phyloP scores from a whole-genome alignment of 257 asterid species.

The Jacaranda mimosifolia region DNA sequence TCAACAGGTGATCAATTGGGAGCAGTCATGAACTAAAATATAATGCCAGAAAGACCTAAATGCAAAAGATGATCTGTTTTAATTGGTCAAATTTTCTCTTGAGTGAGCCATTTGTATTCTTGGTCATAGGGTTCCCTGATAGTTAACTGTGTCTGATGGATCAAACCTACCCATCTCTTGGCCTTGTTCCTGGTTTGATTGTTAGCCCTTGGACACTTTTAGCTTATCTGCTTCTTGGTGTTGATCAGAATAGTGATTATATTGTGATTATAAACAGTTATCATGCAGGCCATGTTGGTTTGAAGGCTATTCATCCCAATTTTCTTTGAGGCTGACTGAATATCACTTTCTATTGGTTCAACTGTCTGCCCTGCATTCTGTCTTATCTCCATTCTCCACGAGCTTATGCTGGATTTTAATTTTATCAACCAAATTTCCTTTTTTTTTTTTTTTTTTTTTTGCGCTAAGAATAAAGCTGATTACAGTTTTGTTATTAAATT shows the following conservation, averaged over 20 bases:
- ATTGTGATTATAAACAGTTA: neutral
- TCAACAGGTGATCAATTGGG: slow-evolving; percentile 28
- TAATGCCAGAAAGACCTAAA: neutral
- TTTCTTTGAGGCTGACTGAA: too few species aligned
- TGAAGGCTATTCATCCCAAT: too few species aligned
- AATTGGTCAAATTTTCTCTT: slow-evolving; percentile 17
- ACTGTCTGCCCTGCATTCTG: too few species aligned
- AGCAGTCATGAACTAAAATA: neutral
- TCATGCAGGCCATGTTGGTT: too few species aligned
- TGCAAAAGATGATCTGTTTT: slow-evolving; percentile 14
- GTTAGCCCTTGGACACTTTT: neutral
- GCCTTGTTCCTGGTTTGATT: neutral
- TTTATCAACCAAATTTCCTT: too few species aligned
- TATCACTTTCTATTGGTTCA: too few species aligned
- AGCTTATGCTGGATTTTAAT: too few species aligned
- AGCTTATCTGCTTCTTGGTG: neutral
- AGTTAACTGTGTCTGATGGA: slow-evolving; percentile 8
- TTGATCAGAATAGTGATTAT: neutral
- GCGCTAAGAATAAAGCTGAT: too few species aligned
- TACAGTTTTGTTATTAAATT: too few species aligned
- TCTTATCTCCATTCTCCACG: too few species aligned
- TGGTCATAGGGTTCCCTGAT: neutral
- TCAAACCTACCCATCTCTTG: neutral
- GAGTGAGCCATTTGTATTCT: slow-evolving; percentile 12
- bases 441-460: too few species aligned